Evolutionary conservation across 2,329 filamentous ascomycete genomes (phyloP).

Genomic region (Phaeophleospora eucalypticola): DNA sequence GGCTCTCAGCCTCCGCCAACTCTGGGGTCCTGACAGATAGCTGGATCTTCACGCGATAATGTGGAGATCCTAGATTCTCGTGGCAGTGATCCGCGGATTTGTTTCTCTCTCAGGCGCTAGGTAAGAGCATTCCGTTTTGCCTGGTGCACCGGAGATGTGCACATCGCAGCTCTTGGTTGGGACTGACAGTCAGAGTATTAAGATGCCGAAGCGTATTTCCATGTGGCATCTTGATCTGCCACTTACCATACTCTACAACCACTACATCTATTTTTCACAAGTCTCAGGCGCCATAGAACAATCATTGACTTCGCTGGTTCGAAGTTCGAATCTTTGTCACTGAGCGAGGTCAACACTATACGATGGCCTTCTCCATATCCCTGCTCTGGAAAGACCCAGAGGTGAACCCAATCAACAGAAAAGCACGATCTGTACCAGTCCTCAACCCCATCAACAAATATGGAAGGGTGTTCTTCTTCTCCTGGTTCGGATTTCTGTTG

Average conservation of each 20-base stretch:
- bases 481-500: constrained; percentile 80
- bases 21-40: no score
- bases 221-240: neutral
- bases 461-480: constrained; percentile 86
- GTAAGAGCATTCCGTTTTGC: constrained; percentile 7
- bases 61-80: no score
- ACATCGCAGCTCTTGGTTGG: constrained; percentile 10
- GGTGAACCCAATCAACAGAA: constrained; percentile 78
- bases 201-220: neutral
- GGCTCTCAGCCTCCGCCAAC: neutral
- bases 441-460: constrained; percentile 76
- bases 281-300: neutral
- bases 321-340: neutral
- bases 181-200: constrained; percentile 6
- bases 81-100: constrained; percentile 25
- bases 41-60: no score
- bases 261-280: neutral
- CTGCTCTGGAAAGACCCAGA: constrained; percentile 56
- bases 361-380: constrained; percentile 20
- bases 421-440: constrained; percentile 73
- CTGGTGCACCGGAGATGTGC: constrained; percentile 16
- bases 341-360: neutral
- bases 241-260: neutral
- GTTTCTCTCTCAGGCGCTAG: constrained; percentile 9
- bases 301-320: neutral